Evolutionary conservation across 352 stramenopile genomes (phyloP).

Genomic region (Pythium dissimile): DNA sequence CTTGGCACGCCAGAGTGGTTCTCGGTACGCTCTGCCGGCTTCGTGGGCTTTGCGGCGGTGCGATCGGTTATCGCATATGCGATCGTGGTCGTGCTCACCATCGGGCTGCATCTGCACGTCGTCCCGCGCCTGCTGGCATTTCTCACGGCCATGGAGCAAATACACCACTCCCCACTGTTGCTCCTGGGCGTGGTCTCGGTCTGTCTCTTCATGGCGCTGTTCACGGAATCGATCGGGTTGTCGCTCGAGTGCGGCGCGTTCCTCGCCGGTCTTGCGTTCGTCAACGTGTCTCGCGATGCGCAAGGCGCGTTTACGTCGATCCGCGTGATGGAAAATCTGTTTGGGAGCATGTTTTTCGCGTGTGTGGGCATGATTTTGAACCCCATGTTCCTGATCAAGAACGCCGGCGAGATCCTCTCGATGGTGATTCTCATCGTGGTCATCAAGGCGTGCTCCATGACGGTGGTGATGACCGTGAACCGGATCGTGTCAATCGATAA

Average conservation of each 20-base stretch:
- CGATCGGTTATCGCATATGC: constrained; percentile 70
- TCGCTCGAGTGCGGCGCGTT: constrained; percentile 85
- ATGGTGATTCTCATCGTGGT: constrained; percentile 77
- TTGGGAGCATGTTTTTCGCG: constrained; percentile 88
- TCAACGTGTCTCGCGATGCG: constrained; percentile 58
- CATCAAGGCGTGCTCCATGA: constrained; percentile 78
- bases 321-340: constrained; percentile 85
- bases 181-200: constrained; percentile 82
- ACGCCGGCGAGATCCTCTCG: constrained; percentile 73
- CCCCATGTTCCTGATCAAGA: constrained; percentile 74
- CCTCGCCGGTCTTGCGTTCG: constrained; percentile 75
- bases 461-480: constrained; percentile 79
- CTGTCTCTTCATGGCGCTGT: constrained; percentile 81
- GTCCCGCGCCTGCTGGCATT: constrained; percentile 70
- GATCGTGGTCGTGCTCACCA: constrained; percentile 60
- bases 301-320: constrained; percentile 81
- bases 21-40: constrained; percentile 61
- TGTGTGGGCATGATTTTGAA: constrained; percentile 88
- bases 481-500: constrained; percentile 60
- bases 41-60: constrained; percentile 66
- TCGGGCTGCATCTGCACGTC: constrained; percentile 70
- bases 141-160: constrained; percentile 72
- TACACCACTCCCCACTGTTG: constrained; percentile 75
- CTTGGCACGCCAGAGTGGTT: constrained; percentile 85
- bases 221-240: constrained; percentile 77